Conservation (phyloP, 2,329 filamentous ascomycete genomes). For the Alternaria sp. region DNA sequence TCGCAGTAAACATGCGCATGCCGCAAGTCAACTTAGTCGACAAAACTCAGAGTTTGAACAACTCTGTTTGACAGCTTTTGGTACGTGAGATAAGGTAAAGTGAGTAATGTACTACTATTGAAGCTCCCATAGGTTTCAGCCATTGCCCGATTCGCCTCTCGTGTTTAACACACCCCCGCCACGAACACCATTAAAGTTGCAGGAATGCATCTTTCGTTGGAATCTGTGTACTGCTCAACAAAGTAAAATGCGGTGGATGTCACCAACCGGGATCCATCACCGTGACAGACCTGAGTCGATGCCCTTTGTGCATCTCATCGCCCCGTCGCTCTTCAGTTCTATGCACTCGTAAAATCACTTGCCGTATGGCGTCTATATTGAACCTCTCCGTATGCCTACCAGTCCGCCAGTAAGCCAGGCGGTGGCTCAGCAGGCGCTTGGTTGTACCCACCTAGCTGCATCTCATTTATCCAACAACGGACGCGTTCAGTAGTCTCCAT, state of each 20-base stretch:
- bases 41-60: background rate
- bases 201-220: background rate
- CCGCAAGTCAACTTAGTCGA: background rate
- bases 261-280: background rate
- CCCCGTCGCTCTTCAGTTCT: background rate
- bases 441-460: background rate
- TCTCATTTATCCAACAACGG: background rate
- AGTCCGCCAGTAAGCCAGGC: background rate
- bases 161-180: background rate
- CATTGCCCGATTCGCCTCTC: background rate
- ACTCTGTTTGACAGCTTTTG: background rate
- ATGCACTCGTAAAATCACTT: background rate
- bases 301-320: background rate
- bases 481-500: background rate
- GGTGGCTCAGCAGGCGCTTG: background rate
- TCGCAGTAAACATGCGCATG: background rate
- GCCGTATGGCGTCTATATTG: fast-evolving
- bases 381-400: background rate
- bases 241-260: background rate
- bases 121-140: background rate
- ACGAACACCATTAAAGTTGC: background rate
- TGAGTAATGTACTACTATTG: background rate
- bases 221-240: background rate
- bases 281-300: background rate
- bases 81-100: background rate